phyloP scores from a whole-genome alignment of 257 asterid species.

The Nicotiana undulata region DNA sequence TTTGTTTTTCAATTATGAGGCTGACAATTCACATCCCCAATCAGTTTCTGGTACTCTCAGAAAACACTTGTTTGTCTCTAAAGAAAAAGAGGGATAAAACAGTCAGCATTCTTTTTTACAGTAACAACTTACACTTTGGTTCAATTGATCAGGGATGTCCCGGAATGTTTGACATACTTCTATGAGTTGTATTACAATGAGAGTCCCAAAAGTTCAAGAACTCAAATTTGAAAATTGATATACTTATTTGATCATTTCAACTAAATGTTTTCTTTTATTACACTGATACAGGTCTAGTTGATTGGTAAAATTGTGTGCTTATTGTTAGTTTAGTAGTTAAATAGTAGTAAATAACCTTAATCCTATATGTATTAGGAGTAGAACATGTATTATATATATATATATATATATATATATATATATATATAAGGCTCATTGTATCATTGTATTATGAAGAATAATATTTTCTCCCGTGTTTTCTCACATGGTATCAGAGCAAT shows the following conservation, averaged over 20 bases:
- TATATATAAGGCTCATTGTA: too few species aligned
- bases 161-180: background rate
- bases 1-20: constrained; percentile 1
- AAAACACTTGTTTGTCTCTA: background rate
- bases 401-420: too few species aligned
- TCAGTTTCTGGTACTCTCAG: background rate
- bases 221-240: background rate
- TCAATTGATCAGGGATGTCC: background rate
- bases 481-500: too few species aligned
- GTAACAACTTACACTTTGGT: background rate
- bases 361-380: too few species aligned
- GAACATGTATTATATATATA: too few species aligned
- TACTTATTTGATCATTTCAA: background rate
- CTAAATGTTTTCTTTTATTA: background rate
- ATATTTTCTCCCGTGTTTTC: too few species aligned
- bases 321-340: too few species aligned
- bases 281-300: background rate
- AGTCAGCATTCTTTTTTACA: background rate
- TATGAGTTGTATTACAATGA: background rate
- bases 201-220: background rate
- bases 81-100: background rate
- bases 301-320: background rate
- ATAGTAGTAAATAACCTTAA: too few species aligned
- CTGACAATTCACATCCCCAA: background rate
- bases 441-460: too few species aligned